Evolutionary conservation across 305 asterid genomes (phyloP).

Genomic region (Rubia occidens): DNA sequence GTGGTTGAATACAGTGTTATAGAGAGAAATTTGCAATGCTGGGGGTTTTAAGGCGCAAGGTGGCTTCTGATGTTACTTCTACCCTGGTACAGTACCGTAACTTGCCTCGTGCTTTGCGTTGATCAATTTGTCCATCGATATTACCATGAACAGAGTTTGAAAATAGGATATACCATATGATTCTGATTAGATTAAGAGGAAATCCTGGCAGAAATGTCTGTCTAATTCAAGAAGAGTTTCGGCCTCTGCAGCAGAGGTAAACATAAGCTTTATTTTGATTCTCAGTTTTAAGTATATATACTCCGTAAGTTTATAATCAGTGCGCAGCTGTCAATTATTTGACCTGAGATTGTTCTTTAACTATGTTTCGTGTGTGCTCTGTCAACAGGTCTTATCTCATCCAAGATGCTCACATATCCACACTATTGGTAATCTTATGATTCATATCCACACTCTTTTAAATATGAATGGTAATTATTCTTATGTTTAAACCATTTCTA

Average conservation of each 20-base stretch:
- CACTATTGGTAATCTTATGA: constrained; percentile 34
- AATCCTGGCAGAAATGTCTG: constrained; percentile 35
- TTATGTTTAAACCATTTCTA: constrained; percentile 4
- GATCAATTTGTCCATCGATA: not conserved
- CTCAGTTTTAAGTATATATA: not conserved
- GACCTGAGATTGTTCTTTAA: not conserved
- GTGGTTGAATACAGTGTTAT: constrained; percentile 22
- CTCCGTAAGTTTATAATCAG: not conserved
- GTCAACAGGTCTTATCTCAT: constrained; percentile 36
- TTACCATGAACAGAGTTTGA: not conserved
- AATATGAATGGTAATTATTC: constrained; percentile 5
- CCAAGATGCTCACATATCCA: constrained; percentile 34
- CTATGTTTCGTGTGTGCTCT: not conserved
- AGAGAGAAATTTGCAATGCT: constrained; percentile 50
- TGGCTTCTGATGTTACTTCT: constrained; percentile 56
- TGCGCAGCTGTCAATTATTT: not conserved
- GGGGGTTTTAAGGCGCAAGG: constrained; percentile 74
- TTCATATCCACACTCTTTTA: not conserved
- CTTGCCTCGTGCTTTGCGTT: not conserved
- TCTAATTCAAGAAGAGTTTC: constrained; percentile 31
- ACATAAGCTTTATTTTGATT: constrained; percentile 3
- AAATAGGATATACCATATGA: constrained; percentile 2
- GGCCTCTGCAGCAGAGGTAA: constrained; percentile 49
- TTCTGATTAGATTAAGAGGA: constrained; percentile 40
- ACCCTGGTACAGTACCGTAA: constrained; percentile 36